Percentiles rank a stretch among this genome's conserved stretches.
Conservation (phyloP, 306 rosid species). For the Citrullus colocynthis region DNA sequence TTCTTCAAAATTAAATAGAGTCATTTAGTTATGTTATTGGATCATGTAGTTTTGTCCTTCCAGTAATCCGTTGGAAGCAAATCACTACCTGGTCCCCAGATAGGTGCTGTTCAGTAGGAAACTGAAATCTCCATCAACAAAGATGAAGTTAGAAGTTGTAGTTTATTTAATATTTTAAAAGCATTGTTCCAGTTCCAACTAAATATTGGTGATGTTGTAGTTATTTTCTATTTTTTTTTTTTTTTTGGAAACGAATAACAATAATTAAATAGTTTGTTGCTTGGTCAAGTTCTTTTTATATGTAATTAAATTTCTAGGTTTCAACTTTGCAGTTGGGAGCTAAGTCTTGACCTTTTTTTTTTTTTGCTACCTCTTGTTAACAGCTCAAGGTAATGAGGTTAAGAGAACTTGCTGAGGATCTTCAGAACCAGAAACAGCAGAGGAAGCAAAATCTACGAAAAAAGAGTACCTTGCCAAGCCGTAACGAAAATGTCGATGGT, state of each 20-base stretch:
- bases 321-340: background rate
- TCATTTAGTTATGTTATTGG: background rate
- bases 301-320: background rate
- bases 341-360: background rate
- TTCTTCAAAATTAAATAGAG: background rate
- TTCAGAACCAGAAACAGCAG: constrained; percentile 56
- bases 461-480: constrained; percentile 14
- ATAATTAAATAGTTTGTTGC: too few relatives aligned
- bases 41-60: background rate
- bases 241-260: background rate
- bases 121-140: background rate
- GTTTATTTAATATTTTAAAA: background rate
- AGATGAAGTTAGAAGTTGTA: background rate
- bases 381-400: constrained; percentile 63
- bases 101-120: background rate
- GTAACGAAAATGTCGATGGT: constrained; percentile 1
- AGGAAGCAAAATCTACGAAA: constrained; percentile 14
- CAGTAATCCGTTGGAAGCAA: background rate
- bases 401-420: constrained; percentile 55
- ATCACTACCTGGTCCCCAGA: background rate
- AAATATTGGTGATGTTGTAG: background rate
- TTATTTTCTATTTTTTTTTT: background rate
- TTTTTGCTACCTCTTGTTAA: background rate
- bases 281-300: background rate
- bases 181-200: background rate